Base-by-base conservation (phyloP, 148 eudicot species). In the Amaranthus cruentus region DNA sequence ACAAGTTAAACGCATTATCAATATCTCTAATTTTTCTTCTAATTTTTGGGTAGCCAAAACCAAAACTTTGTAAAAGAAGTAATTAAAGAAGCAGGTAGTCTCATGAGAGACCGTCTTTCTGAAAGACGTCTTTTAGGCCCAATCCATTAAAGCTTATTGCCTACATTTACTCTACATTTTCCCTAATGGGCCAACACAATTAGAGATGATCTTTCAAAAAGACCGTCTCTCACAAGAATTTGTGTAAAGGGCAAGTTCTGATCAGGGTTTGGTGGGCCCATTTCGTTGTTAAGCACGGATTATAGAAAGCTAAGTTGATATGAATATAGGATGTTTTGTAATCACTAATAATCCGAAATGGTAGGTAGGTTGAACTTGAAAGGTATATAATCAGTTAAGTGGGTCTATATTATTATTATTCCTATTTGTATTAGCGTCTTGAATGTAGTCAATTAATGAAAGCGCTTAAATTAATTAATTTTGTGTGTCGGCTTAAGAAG, bases 221-320 rank as follows among this genome's bases (percentile, higher is more conserved):
- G 18, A 18, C 18, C 18, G 18, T 0, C 18, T 18, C 18, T 18
- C 18, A 18, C 18, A 18, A 18, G 18, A 18, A 18, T 18, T 18
- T 18, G 18, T 18, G 0, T 18, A 18, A 18, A 52, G 60, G 70
- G 60, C 47, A 50, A 75, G 55, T 75, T 52, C 54, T 47, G 47
- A 72, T 42, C 62, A 62, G 62, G 62, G 47, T 52, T 69, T n/a
- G 28, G 74, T 77, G 74, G 79, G 69, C 9, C 70, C 50, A 52
- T 47, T 76, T 15, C n/a, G 47, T 63, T 44, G 4, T 70, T n/a
- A 38, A 70, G 47, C 71, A 71, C 75, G 79, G 55, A 42, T 61
- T 62, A 15, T 70, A 18, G 79, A 70, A 44, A 63, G 70, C 70
- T 70, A 77, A 70, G 74, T 77, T 54, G 79, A 70, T 62, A 38